Evolutionary conservation across 345 rosid genomes (phyloP), one percentile per base, ranked within the genome.

Genomic region (Lenwebbia sp.): DNA sequence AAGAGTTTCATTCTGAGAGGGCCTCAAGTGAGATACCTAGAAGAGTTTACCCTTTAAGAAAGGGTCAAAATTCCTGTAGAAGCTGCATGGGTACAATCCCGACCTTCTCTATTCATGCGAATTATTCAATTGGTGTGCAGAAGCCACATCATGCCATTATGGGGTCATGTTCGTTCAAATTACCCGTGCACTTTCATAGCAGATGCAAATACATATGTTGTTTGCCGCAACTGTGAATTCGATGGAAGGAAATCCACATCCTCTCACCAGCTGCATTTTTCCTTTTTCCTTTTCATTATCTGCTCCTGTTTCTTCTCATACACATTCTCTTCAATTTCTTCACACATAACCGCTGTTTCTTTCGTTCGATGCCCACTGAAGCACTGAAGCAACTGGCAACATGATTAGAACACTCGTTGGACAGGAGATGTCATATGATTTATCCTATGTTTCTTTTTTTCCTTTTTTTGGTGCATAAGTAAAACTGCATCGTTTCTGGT

Each of bases 41-140:
- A 70, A 70, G 81, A 70, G 22, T 70, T 21, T 19, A 70, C 25
- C 47, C 47, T 37, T 70, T 11, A 70, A 70, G 47, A 37, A 70
- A 37, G 47, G 78, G 81, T 70, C 81, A 19, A 70, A 19, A 70
- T 37, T 70, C 47, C 54, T 23, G 84, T 82, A 47, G 88, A 52
- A 81, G 87, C 82, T 65, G 84, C 86, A 55, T 87, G 83, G 5
- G 44, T 33, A 88, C 53, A 49, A 55, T 54, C 54, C 37, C 28
- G 40, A 44, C 83, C 33, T 55, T 83, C 83, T 57, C 83, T 81
- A 28, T 87, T 81, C 85, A 89, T 89, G 90, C 87, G 33, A 87
- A 93, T 91, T 90, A 87, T 88, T 54, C 86, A 78, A 87, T 86
- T 88, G 86, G 25, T 89, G 93, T 91, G 91, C 84, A 89, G 94